Base-by-base conservation (phyloP, 1,139 yeast genomes). In the Waltiozyma sp. region DNA sequence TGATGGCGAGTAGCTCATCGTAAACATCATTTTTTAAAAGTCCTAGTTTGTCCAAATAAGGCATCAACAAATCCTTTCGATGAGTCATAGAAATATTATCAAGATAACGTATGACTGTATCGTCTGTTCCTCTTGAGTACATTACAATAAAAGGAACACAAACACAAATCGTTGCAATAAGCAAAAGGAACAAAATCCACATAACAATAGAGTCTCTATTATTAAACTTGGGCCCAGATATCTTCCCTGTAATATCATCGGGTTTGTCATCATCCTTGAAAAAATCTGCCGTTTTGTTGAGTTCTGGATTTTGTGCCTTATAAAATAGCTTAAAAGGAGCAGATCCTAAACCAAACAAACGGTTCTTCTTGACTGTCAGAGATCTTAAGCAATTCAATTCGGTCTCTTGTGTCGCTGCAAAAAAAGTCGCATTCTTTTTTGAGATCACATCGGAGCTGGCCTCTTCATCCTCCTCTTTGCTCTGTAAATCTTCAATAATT, bases 61-160 rank as follows among this genome's bases (percentile, higher is more conserved):
- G 40, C 21, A 16, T 33, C 35, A 53, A 47, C 38, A 51, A 44
- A 6, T 37, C 37, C 8, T 42, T 34, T 39, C 55, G 45, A 28
- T 49, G 54, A 9, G 36, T 40, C 11, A 51, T 48, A 5, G 46
- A 40, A 14, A 50, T 50, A 28, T 54, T 49, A 1, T 40, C 38
- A 40, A 57, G 47, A 39, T 56, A 58, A 1, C 35, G 46, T 19
- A 38, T 38, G 3, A 51, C 51, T 13, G 42, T 42, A 1, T 41
- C 15, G 24, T 55, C 59, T 1, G 55, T 49, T 2, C 60, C 61
- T 41, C 55, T 48, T 10, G 52, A 41, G 19, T 45, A 49, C 1
- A 54, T 40, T 2, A 52, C 41, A 5, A 51, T 26, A 14, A 54
- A 41, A 1, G 61, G 61, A 37, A 52, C 40, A 24, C 49, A 47